phyloP scores from a whole-genome alignment of 768 basidiomycete species.

The Hydnomerulius pinastri region DNA sequence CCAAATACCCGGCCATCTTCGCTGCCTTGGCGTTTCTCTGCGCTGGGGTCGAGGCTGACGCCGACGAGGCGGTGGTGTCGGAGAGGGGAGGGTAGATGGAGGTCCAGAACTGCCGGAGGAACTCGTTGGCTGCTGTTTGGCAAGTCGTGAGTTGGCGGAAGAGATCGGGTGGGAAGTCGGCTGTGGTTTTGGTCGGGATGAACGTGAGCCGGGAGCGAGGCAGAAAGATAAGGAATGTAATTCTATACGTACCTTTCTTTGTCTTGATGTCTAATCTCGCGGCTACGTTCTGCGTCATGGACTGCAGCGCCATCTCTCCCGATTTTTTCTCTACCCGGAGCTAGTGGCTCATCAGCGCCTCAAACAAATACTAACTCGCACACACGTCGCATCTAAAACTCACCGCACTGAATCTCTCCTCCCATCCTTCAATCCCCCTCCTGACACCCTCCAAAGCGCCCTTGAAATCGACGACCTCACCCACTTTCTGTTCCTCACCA shows the following conservation, averaged over 20 bases:
- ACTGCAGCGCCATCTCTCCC: constrained; percentile 63
- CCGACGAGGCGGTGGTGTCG: constrained; percentile 45
- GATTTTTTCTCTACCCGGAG: constrained; percentile 68
- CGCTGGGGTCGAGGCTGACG: constrained; percentile 60
- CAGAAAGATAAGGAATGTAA: not conserved
- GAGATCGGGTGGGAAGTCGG: constrained; percentile 76
- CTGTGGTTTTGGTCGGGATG: constrained; percentile 45
- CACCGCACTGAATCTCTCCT: constrained; percentile 57
- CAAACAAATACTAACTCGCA: too few species aligned
- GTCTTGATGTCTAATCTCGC: constrained; percentile 66
- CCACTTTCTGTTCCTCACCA: constrained; percentile 6
- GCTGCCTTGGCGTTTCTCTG: constrained; percentile 78
- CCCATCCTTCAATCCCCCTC: constrained; percentile 56
- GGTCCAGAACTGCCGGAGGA: constrained; percentile 94
- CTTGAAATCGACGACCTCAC: constrained; percentile 45
- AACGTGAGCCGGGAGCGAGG: not conserved
- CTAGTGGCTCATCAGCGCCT: too few species aligned
- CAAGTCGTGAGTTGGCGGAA: constrained; percentile 85
- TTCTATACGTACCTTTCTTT: constrained; percentile 54
- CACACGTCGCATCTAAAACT: too few species aligned
- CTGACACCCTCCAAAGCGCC: constrained; percentile 50
- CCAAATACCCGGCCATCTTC: constrained; percentile 86
- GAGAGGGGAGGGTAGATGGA: constrained; percentile 75
- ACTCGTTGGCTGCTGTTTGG: constrained; percentile 93
- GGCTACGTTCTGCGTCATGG: constrained; percentile 83